Evolutionary conservation across 345 rosid genomes (phyloP).

Genomic region (Bretschneidera sinensis): DNA sequence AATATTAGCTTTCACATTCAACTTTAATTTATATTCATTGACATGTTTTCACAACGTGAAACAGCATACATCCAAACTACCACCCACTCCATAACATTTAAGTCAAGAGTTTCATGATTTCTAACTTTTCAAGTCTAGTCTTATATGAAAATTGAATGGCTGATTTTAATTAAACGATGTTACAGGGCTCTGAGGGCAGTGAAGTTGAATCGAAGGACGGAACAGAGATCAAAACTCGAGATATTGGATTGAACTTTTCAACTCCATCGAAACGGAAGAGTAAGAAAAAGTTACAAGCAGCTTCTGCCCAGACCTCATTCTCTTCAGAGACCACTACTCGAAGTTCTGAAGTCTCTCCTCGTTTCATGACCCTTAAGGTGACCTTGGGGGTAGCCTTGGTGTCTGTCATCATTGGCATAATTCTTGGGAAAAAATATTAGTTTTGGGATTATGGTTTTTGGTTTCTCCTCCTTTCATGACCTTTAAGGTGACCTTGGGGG

Average conservation of each 20-base stretch:
- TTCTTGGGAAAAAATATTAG: conserved; percentile 81
- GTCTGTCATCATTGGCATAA: conserved; percentile 65
- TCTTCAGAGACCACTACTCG: conserved; percentile 29
- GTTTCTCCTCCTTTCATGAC: conserved; percentile 37
- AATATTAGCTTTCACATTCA: too few species aligned
- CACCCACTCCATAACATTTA: too few species aligned
- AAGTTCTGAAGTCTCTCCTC: conserved; percentile 30
- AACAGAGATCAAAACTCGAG: conserved; percentile 65
- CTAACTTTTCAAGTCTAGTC: too few species aligned
- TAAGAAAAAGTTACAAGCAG: conserved; percentile 62
- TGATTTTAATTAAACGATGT: neutral
- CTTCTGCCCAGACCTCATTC: conserved; percentile 36
- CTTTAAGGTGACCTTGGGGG: conserved; percentile 47
- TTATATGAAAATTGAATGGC: conserved; percentile 1
- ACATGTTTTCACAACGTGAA: too few species aligned
- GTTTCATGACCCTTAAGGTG: conserved; percentile 45
- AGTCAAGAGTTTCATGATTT: too few species aligned
- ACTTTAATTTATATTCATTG: too few species aligned
- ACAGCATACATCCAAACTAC: too few species aligned
- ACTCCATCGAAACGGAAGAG: conserved; percentile 70
- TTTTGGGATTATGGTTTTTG: too few species aligned
- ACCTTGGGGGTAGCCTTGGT: conserved; percentile 61
- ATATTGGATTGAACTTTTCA: conserved; percentile 44
- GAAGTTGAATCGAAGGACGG: conserved; percentile 25
- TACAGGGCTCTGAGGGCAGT: conserved; percentile 33